These are phyloP conservation scores for Myxozyma geophila DNA, from an alignment of 805 yeast genomes.

Conservation along the genomic window DNA sequence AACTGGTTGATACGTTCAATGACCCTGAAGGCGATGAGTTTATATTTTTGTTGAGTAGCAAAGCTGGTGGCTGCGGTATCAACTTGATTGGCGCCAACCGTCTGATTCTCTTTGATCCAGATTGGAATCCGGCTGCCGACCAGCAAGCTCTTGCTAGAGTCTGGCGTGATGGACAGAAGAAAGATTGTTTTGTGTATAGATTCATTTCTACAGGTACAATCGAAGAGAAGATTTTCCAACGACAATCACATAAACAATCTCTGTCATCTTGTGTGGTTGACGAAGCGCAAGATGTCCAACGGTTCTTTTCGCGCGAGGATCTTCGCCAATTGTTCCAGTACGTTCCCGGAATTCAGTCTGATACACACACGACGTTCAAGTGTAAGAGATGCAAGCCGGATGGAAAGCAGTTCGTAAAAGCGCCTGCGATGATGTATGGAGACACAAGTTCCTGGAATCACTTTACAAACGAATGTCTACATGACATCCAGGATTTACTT, in stretches of 20 bases:
- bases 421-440: slow-evolving; percentile 92
- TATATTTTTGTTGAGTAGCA: slow-evolving; percentile 84
- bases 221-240: slow-evolving; percentile 93
- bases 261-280: slow-evolving; percentile 96
- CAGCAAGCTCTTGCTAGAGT: slow-evolving; percentile 97
- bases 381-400: slow-evolving; percentile 73
- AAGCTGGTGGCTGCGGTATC: slow-evolving; percentile 99
- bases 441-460: slow-evolving; percentile 99
- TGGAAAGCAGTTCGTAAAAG: slow-evolving; percentile 63
- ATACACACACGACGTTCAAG: slow-evolving; percentile 89
- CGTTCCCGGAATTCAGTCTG: slow-evolving; percentile 70
- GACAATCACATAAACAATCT: slow-evolving; percentile 93
- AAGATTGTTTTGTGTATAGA: slow-evolving; percentile 92
- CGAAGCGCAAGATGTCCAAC: slow-evolving; percentile 91
- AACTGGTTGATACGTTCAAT: slow-evolving; percentile 86
- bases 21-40: slow-evolving; percentile 88
- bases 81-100: slow-evolving; percentile 96
- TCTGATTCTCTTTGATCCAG: slow-evolving; percentile 82
- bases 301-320: slow-evolving; percentile 83
- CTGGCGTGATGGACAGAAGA: slow-evolving; percentile 99
- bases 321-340: slow-evolving; percentile 75
- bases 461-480: slow-evolving; percentile 64
- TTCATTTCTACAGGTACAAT: slow-evolving; percentile 94
- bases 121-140: slow-evolving; percentile 99
- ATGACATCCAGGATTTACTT: slow-evolving; percentile 72